Percentiles rank a stretch among this genome's conserved stretches.
Evolutionary conservation across 1,139 yeast species (phyloP).

Genomic region (Kazachstania sp.): DNA sequence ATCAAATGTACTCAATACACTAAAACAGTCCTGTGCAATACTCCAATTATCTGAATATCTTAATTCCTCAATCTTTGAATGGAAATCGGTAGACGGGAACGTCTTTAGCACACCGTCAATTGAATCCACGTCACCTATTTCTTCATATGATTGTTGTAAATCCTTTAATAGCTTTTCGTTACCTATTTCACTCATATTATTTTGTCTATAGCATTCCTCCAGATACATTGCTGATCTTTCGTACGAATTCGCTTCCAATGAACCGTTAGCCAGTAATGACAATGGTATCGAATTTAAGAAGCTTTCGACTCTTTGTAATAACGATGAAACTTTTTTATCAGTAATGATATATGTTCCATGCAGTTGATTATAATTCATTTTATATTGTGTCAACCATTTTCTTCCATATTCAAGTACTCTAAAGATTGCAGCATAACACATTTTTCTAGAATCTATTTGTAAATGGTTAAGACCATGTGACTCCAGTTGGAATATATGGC

Average conservation of each 20-base stretch:
- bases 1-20: slow-evolving; percentile 47
- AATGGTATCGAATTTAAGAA: slow-evolving; percentile 55
- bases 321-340: slow-evolving; percentile 15
- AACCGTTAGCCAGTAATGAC: slow-evolving; percentile 62
- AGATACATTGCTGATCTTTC: slow-evolving; percentile 84
- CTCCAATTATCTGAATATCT: slow-evolving; percentile 85
- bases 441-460: slow-evolving; percentile 48
- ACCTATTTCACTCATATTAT: slow-evolving; percentile 12
- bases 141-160: slow-evolving; percentile 74
- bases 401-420: slow-evolving; percentile 75
- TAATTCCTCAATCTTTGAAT: slow-evolving; percentile 67
- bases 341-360: slow-evolving; percentile 25
- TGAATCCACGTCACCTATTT: slow-evolving; percentile 82
- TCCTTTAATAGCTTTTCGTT: slow-evolving; percentile 37
- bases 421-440: slow-evolving; percentile 66
- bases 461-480: slow-evolving; percentile 42
- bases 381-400: slow-evolving; percentile 53
- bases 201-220: slow-evolving; percentile 60
- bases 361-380: slow-evolving; percentile 18
- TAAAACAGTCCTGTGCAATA: slow-evolving; percentile 79
- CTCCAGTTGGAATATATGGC: slow-evolving; percentile 46
- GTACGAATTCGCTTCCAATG: slow-evolving; percentile 76
- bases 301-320: slow-evolving; percentile 31
- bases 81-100: slow-evolving; percentile 60
- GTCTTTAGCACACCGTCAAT: slow-evolving; percentile 76